These are phyloP conservation scores for Fusarium circinatum DNA, from an alignment of 2,329 filamentous ascomycete species.

Conservation along the genomic window DNA sequence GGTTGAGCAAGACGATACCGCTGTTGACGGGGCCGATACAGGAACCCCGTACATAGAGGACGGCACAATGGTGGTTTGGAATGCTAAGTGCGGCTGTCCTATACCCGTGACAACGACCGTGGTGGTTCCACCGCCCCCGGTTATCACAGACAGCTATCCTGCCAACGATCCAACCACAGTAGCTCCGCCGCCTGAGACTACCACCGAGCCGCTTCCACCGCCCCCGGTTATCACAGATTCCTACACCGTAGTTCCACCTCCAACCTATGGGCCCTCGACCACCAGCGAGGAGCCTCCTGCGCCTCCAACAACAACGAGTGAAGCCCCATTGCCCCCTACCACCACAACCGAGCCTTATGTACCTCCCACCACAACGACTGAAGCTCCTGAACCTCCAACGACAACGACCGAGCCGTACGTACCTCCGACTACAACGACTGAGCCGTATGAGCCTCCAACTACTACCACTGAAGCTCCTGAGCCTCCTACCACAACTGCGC, in stretches of 20 bases:
- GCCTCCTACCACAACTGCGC: not conserved
- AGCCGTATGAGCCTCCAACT: not conserved
- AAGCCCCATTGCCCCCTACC: not conserved
- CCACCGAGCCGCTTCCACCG: not conserved
- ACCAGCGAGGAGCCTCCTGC: not conserved
- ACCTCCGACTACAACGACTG: not conserved
- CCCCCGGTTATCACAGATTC: not conserved
- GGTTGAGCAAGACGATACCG: not conserved
- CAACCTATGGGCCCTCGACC: constrained; percentile 3
- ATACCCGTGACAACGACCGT: constrained; percentile 3
- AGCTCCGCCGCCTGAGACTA: not conserved
- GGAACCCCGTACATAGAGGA: not conserved
- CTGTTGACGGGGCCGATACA: not conserved
- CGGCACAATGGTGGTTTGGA: constrained; percentile 8
- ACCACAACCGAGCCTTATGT: not conserved
- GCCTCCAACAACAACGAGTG: not conserved
- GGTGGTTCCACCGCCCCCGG: not conserved
- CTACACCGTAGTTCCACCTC: not conserved
- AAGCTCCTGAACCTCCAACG: not conserved
- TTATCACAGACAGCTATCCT: constrained; percentile 1
- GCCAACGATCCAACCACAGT: not conserved
- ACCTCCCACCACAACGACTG: constrained; percentile 2
- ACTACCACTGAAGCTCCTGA: not conserved
- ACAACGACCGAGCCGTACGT: not conserved
- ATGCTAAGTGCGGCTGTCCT: constrained; percentile 16